These are phyloP conservation scores for Yamadazyma diddensiae DNA, from an alignment of 1,139 yeast species.

Conservation along the genomic window DNA sequence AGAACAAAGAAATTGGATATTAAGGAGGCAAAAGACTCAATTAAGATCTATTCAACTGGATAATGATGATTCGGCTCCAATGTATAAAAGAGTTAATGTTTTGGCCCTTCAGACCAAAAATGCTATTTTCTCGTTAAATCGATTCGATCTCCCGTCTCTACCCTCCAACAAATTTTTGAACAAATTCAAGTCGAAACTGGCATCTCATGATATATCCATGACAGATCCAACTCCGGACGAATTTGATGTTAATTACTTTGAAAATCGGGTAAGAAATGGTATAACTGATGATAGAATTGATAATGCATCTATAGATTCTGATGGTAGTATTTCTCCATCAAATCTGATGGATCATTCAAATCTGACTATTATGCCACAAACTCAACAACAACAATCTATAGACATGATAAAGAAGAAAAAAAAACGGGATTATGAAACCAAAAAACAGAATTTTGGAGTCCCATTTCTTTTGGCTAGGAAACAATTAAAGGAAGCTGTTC, in stretches of 20 bases:
- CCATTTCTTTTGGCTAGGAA: constrained; percentile 72
- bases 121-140: constrained; percentile 31
- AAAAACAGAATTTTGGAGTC: constrained; percentile 36
- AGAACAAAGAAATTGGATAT: constrained; percentile 42
- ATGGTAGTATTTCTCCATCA: constrained; percentile 5
- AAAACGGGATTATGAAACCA: constrained; percentile 32
- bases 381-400: constrained; percentile 9
- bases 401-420: constrained; percentile 19
- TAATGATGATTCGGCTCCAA: constrained; percentile 11
- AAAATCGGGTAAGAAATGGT: constrained; percentile 43
- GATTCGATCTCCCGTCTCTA: constrained; percentile 56
- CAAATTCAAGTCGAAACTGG: constrained; percentile 15
- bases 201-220: constrained; percentile 17
- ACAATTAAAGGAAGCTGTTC: constrained; percentile 71
- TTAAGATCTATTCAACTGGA: constrained; percentile 7
- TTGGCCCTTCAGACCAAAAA: constrained; percentile 33
- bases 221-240: constrained; percentile 10
- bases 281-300: constrained; percentile 11
- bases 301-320: constrained; percentile 19
- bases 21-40: constrained; percentile 15
- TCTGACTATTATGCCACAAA: not conserved
- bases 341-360: not conserved
- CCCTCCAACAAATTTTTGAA: constrained; percentile 49
- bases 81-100: constrained; percentile 23
- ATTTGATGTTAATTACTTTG: constrained; percentile 34